Evolutionary conservation across 495 filamentous ascomycete species (phyloP).

Genomic region (Aspergillus sclerotioniger): DNA sequence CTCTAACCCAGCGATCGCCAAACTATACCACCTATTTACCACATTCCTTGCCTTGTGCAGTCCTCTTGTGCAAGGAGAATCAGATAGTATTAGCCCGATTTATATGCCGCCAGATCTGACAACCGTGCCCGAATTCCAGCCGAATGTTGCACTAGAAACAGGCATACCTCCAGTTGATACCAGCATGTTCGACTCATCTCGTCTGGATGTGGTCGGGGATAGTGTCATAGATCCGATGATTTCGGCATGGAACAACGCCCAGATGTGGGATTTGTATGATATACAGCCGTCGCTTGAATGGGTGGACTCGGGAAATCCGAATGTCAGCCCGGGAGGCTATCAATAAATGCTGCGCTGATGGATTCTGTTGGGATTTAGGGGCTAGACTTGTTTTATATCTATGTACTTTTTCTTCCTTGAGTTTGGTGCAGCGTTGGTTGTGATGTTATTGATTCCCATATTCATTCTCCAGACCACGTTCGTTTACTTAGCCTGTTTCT

Average conservation of each 20-base stretch:
- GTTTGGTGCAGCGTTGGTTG: no score
- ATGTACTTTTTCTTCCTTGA: no score
- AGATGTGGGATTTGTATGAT: neutral
- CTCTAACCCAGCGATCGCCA: conserved; percentile 25
- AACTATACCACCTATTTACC: conserved; percentile 30
- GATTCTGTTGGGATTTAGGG: no score
- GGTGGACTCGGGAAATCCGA: neutral
- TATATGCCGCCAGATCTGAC: neutral
- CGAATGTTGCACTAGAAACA: no score
- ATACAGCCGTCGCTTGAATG: conserved; percentile 2
- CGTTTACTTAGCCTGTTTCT: no score
- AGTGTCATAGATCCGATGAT: neutral
- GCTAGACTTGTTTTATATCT: no score
- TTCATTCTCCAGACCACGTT: no score
- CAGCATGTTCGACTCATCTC: no score
- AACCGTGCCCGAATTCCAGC: neutral
- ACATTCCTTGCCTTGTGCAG: conserved; percentile 20
- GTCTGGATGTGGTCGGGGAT: neutral
- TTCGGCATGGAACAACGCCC: neutral
- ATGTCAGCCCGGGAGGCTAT: neutral
- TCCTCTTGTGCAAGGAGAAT: conserved; percentile 18
- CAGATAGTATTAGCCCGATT: neutral
- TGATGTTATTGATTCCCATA: no score
- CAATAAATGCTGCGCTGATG: neutral
- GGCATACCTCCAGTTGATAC: no score